Evolutionary conservation across 179 eudicot species (phyloP).

Genomic region (Beta corolliflora): DNA sequence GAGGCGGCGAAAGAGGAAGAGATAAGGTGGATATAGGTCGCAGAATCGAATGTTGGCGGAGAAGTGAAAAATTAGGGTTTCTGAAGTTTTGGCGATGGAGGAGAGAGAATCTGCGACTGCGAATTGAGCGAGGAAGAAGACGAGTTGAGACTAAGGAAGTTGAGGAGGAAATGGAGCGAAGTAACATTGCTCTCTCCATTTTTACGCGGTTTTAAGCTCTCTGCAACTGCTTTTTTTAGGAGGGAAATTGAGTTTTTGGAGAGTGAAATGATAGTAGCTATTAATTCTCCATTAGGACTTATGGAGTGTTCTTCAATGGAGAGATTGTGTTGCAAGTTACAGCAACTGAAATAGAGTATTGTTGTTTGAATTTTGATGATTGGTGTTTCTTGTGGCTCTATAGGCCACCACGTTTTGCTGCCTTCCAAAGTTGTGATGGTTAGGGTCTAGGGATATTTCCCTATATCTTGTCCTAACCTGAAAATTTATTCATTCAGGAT

Average conservation of each 20-base stretch:
- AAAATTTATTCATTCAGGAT: no score
- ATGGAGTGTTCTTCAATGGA: no score
- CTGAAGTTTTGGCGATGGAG: conserved; percentile 37
- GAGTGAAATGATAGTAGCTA: no score
- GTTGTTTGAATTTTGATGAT: no score
- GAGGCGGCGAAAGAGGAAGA: conserved; percentile 30
- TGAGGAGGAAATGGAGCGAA: conserved; percentile 43
- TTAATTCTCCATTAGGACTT: no score
- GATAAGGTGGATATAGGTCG: conserved; percentile 33
- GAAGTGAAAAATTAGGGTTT: conserved; percentile 33
- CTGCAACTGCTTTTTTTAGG: no score
- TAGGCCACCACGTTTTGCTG: not conserved
- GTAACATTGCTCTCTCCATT: conserved; percentile 58
- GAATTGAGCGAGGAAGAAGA: conserved; percentile 32
- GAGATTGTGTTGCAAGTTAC: no score
- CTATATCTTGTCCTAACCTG: not conserved
- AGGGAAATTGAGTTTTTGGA: no score
- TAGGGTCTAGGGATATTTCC: not conserved
- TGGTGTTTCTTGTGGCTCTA: not conserved
- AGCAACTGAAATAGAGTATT: no score
- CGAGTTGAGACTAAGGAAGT: conserved; percentile 40
- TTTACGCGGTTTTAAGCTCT: not conserved
- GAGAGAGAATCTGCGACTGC: conserved; percentile 17
- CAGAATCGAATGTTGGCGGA: conserved; percentile 28
- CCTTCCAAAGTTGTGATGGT: no score